Base-by-base conservation (phyloP, 1,139 yeast genomes). In the Eremothecium coryli region DNA sequence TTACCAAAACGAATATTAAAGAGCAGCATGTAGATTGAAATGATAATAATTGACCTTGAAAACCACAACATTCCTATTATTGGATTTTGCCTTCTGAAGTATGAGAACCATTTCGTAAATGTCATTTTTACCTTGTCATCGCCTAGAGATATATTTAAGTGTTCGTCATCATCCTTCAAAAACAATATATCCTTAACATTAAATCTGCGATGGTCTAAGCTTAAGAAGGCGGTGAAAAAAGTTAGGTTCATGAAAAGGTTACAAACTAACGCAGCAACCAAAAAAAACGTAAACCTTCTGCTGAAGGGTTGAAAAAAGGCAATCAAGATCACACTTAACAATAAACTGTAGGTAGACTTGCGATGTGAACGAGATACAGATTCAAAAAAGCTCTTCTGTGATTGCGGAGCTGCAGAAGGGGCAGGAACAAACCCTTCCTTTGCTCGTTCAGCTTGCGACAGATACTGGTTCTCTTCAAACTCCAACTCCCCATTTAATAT, bases 161-260 rank as follows among this genome's bases (percentile, higher is more conserved):
- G 31, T 13, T 37, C 36, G 15, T 37, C 41, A 12, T 38, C 50
- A 38, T 53, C 54, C 23, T 72, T 47, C 23, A 75, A 53, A 13
- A 36, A 33, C 10, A 37, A 31, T n/a, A 29, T 22, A 40, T 76
- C 84, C 8, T 71, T 70, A 14, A 79, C 62, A 46, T 79, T 86
- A 26, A 70, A 56, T 37, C 85, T 65, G 29, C 75, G 69, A 31
- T 78, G 60, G 57, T 84, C 94, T 29, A 82, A 70, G 18, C 78
- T 67, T 12, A 82, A 58, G 0, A 80, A 71, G 0, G 86, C 76
- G 1, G 76, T 62, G 40, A 81, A 70, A 51, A 66, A 81, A 0
- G 88, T 71, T 33, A 73, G 49, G 44, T 78, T 85, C 31, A 82
- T 57, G 3, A 68, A 38, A 44, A 72, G 75, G 45, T 80, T 85